Conservation (phyloP, 768 basidiomycete genomes). For the Sarcodon aspratus region DNA sequence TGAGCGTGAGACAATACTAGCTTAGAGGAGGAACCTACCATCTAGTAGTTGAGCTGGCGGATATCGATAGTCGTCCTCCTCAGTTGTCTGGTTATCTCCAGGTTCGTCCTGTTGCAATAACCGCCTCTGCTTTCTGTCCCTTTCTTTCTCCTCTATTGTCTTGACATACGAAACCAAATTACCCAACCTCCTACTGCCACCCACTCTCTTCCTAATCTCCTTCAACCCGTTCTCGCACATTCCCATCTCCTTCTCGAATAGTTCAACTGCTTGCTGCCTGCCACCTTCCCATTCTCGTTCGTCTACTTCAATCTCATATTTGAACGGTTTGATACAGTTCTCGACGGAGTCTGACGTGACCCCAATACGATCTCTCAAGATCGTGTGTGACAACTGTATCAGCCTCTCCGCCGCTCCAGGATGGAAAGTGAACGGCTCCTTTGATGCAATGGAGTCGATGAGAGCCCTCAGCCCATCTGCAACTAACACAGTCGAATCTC, state of each 20-base stretch:
- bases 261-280: constrained; percentile 55
- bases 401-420: constrained; percentile 83
- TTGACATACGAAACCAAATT: constrained; percentile 74
- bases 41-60: constrained; percentile 87
- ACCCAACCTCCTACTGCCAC: constrained; percentile 71
- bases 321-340: constrained; percentile 99
- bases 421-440: constrained; percentile 89
- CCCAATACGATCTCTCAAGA: constrained; percentile 86
- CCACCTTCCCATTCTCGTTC: constrained; percentile 87
- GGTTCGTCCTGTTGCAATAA: constrained; percentile 28
- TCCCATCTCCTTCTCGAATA: constrained; percentile 75
- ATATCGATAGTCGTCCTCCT: constrained; percentile 75
- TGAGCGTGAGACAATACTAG: background rate
- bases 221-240: constrained; percentile 83
- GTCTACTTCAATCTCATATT: constrained; percentile 96
- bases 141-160: constrained; percentile 67
- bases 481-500: constrained; percentile 88
- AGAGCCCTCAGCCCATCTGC: constrained; percentile 86
- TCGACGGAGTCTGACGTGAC: constrained; percentile 98
- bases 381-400: constrained; percentile 84
- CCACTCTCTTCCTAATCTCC: constrained; percentile 82
- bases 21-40: constrained; percentile 35
- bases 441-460: constrained; percentile 80
- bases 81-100: constrained; percentile 43
- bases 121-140: constrained; percentile 45